Percentiles rank a stretch among this genome's conserved stretches.
Evolutionary conservation across 805 yeast genomes (phyloP).

Genomic region (Candida pini): DNA sequence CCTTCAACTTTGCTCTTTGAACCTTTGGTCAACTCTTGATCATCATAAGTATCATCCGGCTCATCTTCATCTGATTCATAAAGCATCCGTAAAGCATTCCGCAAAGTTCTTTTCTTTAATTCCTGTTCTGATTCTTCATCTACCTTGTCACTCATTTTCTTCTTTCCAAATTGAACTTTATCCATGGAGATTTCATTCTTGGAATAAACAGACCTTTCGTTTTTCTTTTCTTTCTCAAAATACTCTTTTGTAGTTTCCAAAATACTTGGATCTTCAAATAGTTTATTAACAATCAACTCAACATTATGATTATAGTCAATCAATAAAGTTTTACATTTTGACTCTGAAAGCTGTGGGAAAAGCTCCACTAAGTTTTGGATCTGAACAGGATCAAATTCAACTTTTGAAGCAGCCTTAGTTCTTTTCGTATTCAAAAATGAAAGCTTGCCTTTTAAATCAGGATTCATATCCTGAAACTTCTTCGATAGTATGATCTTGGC

Average conservation of each 20-base stretch:
- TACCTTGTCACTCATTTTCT: slow-evolving; percentile 13
- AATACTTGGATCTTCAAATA: slow-evolving; percentile 58
- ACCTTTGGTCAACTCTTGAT: slow-evolving; percentile 38
- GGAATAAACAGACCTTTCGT: slow-evolving; percentile 22
- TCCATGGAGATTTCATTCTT: slow-evolving; percentile 24
- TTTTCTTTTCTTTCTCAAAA: slow-evolving; percentile 10
- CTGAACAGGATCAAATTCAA: slow-evolving; percentile 28
- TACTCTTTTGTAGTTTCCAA: slow-evolving; percentile 30
- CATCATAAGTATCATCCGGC: slow-evolving; percentile 73
- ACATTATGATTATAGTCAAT: slow-evolving; percentile 43
- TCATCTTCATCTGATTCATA: slow-evolving; percentile 82
- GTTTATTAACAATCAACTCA: slow-evolving; percentile 49
- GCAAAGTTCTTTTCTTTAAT: slow-evolving; percentile 50
- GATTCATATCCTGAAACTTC: slow-evolving; percentile 39
- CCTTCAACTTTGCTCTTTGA: slow-evolving; percentile 1
- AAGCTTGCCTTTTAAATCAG: slow-evolving; percentile 47
- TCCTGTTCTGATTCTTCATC: slow-evolving; percentile 29
- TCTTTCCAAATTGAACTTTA: slow-evolving; percentile 32
- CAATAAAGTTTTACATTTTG: slow-evolving; percentile 45
- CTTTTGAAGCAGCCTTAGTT: background rate
- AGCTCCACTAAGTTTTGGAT: slow-evolving; percentile 45
- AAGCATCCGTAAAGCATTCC: slow-evolving; percentile 51
- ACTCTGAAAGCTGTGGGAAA: slow-evolving; percentile 56
- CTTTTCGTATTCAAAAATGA: slow-evolving; percentile 35
- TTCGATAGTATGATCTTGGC: slow-evolving; percentile 48